Conservation (phyloP, 176 grass and related monocot species). For the Phoenix dactylifera region DNA sequence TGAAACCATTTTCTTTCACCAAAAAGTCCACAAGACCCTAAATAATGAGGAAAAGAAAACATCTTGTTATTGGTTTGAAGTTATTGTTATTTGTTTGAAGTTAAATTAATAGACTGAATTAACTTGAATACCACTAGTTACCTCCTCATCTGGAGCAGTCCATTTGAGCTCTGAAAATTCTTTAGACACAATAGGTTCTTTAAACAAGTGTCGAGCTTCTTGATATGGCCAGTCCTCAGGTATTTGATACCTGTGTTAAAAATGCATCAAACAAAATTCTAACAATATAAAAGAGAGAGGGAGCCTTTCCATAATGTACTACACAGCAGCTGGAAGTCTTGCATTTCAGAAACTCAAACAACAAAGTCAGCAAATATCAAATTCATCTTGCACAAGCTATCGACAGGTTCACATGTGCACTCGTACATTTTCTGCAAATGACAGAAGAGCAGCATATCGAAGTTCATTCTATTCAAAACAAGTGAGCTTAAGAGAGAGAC, state of each 20-base stretch:
- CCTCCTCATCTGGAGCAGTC: slow-evolving; percentile 61
- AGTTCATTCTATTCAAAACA: no score
- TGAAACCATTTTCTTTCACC: slow-evolving; percentile 80
- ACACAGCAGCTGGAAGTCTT: no score
- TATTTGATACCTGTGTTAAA: slow-evolving; percentile 56
- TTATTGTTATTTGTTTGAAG: slow-evolving; percentile 6
- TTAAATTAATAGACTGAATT: slow-evolving; percentile 2
- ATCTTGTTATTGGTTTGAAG: slow-evolving; percentile 6
- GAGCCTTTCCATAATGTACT: no score
- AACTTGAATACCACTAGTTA: slow-evolving; percentile 15
- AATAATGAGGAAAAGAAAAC: slow-evolving; percentile 7
- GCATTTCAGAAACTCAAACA: no score
- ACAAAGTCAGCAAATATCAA: no score
- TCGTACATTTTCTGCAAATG: no score
- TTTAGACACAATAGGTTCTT: slow-evolving; percentile 53
- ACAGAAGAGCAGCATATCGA: no score
- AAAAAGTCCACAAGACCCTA: slow-evolving; percentile 70
- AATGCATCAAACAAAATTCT: not conserved
- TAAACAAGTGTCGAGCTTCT: slow-evolving; percentile 75
- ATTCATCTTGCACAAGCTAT: no score
- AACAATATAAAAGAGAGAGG: no score
- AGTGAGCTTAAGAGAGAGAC: no score
- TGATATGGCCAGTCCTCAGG: slow-evolving; percentile 91
- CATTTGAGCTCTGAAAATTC: slow-evolving; percentile 64
- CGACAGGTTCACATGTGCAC: no score